Conservation (phyloP, 352 stramenopile species). For the Elongisporangium undulatum region DNA sequence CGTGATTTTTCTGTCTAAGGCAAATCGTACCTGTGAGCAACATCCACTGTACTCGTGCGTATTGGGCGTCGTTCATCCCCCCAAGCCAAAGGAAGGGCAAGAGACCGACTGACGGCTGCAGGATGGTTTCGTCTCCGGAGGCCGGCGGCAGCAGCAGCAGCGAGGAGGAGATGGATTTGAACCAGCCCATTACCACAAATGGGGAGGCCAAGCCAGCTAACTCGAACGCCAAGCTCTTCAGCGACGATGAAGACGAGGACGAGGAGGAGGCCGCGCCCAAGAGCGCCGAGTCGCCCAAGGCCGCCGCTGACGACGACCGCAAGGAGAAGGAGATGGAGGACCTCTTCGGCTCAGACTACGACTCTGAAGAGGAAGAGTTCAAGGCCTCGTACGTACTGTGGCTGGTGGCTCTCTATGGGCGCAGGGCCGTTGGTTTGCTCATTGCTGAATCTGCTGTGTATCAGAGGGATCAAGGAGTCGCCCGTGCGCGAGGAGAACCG, state of each 20-base stretch:
- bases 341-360: conserved; percentile 87
- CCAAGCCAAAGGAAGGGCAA: not conserved
- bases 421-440: not conserved
- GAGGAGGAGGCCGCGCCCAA: conserved; percentile 17
- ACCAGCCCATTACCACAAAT: conserved; percentile 1
- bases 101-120: no score
- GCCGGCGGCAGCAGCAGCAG: conserved; percentile 61
- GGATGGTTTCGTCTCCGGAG: conserved; percentile 46
- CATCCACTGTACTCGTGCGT: not conserved
- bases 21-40: no score
- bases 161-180: conserved; percentile 75
- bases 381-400: conserved; percentile 64
- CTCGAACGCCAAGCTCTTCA: conserved; percentile 56
- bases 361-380: conserved; percentile 87
- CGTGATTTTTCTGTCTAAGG: no score
- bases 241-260: conserved; percentile 62
- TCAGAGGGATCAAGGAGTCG: conserved; percentile 80
- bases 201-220: conserved; percentile 10
- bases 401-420: not conserved
- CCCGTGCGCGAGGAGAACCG: conserved; percentile 60
- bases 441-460: conserved; percentile 9
- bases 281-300: conserved; percentile 15
- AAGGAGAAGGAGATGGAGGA: conserved; percentile 87
- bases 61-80: not conserved
- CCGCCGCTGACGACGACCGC: conserved; percentile 24